Evolutionary conservation across 2,329 filamentous ascomycete genomes (phyloP), one percentile per base, ranked within the genome.

Genomic region (Epichloe brachyelytri): DNA sequence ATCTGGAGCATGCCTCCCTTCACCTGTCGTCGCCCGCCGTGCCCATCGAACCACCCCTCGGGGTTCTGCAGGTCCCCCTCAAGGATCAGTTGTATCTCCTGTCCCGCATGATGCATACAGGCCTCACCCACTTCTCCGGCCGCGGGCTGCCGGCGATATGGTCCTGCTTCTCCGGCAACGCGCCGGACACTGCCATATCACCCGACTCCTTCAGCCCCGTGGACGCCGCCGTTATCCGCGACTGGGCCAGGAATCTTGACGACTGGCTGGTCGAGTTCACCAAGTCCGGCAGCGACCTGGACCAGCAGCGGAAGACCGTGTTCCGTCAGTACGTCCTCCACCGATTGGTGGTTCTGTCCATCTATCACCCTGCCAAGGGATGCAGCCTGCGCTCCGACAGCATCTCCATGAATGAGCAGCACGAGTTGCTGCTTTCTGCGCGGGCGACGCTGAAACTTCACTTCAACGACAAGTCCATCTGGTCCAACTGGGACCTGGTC

Each of bases 71-170:
- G 38, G 64, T 63, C 3, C 65, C 68, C 0, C 59, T 63, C 11
- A 63, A 64, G 43, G 69, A 72, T 51, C 68, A 69, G 19, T 63
- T 71, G 3, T 68, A 70, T 40, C 61, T 65, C 5, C 59, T 72
- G 0, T 71, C 69, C 1, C 63, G 67, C 15, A 71, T 72, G 68
- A 71, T 72, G 69, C 67, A 72, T 48, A 69, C 64, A 0, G 69
- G 70, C 0, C 54, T 72, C 3, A 65, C 63, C 3, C 66, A 71
- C 47, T 72, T 72, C 49, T 68, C 69, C 1, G 69, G 68, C 0
- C 59, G 69, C 7, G 64, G 68, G 51, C 41, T 72, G 7, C 68
- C 69, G 2, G 70, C 69, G 0, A 71, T 72, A 41, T 71, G 69
- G 69, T 69, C 68, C 0, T 69, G 65, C 50, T 66, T 71, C 48